Evolutionary conservation across 2,329 filamentous ascomycete species (phyloP), one percentile per base, ranked within the genome.

Genomic region (Colletotrichum plurivorum): DNA sequence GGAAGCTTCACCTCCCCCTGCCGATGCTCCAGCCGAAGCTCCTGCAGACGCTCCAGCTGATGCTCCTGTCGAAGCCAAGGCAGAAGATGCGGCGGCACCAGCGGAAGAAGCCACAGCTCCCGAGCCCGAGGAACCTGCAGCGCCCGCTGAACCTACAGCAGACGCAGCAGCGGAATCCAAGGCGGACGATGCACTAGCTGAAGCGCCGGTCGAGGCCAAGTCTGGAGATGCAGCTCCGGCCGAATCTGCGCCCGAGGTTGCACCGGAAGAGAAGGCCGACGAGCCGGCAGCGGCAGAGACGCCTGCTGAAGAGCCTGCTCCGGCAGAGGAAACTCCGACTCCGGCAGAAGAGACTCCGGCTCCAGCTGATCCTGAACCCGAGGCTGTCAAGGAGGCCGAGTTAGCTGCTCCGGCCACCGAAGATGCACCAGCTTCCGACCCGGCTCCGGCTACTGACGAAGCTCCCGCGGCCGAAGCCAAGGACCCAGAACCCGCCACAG

Each of bases 1-100:
- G 4, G 58, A 70, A 5, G 52, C 43, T 27, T 54, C 67, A 20
- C 15, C 27, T 48, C 27, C 63, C 25, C 43, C 41, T 12, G 27
- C 45, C 22, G 58, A 20, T 13, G n/a, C 27, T 12, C 8, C 16
- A 18, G 49, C 22, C 31, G 22, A 46, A n/a, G 43, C 9, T n/a
- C n/a, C n/a, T n/a, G n/a, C n/a, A n/a, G n/a, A 54, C 10, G 22
- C 59, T 16, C 20, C 25, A 1, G 7, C 55, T 4, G 62, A 64
- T 36, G 7, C 55, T 53, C 6, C 20, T 7, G 12, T 25, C 39
- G 56, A 60, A 22, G 39, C 36, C 16, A 36, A 36, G 31, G 31
- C 27, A 5, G 13, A 15, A 12, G 54, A 61, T 2, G 1, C 56
- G 3, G 22, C 56, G 25, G 27, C 22, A 16, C 52, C 67, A 27